A percentile compares a stretch with the other conserved stretches of the same genome.
Evolutionary conservation across 345 rosid genomes (phyloP).

Genomic region (Tarenaya hassleriana): DNA sequence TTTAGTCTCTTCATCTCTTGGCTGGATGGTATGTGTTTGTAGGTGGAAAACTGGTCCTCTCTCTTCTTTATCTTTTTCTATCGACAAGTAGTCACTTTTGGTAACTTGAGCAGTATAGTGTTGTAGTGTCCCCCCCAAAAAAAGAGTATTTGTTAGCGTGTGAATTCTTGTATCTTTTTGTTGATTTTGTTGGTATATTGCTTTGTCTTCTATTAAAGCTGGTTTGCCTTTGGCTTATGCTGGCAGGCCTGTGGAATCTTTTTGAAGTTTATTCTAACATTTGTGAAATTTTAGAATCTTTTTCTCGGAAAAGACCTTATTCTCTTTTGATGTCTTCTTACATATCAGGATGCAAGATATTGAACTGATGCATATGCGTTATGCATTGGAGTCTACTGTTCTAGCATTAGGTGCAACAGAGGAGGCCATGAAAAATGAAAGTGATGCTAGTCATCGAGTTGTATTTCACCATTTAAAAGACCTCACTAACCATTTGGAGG

Average conservation of each 20-base stretch:
- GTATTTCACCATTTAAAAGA: constrained; percentile 71
- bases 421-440: constrained; percentile 43
- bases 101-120: too few relatives aligned
- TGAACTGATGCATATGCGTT: constrained; percentile 95
- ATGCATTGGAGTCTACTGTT: constrained; percentile 80
- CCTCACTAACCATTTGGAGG: constrained; percentile 66
- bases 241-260: background rate
- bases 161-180: background rate
- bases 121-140: too few relatives aligned
- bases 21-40: constrained; percentile 12
- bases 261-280: constrained; percentile 9
- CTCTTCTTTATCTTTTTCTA: too few relatives aligned
- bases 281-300: background rate
- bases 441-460: constrained; percentile 38
- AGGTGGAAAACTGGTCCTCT: background rate
- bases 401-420: constrained; percentile 72
- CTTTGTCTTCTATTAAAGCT: background rate
- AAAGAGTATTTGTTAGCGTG: constrained; percentile 10
- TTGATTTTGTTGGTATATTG: background rate
- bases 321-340: constrained; percentile 17
- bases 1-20: constrained; percentile 7
- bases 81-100: too few relatives aligned
- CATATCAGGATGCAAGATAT: constrained; percentile 76
- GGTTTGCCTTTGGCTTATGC: too few relatives aligned
- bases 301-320: background rate